Base-by-base conservation (phyloP, 225 moss, liverwort and hornwort species). In the Polytrichum commune region DNA sequence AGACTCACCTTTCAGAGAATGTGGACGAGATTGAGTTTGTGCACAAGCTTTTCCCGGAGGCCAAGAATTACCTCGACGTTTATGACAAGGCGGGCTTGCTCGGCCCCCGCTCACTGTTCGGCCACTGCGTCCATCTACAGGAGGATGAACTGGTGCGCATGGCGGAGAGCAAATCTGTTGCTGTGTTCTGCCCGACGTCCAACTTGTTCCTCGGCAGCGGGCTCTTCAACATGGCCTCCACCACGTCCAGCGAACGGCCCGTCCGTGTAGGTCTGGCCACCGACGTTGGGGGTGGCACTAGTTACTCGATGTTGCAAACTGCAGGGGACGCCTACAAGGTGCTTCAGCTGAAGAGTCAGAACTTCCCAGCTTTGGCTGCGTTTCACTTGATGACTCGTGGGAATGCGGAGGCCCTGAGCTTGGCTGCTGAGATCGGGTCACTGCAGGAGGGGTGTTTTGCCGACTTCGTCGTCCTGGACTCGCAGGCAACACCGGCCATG, bases 331-430 rank as follows among this genome's bases (percentile, higher is more conserved):
- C 81, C 6, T 85, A 85, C 75, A 85, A 85, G 46, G 85, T 85
- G 70, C n/a, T 76, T 64, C 85, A 85, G 71, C 68, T 85, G 1
- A 70, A 79, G 68, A 68, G 61, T 24, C 85, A 85, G 78, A 78
- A 81, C n/a, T 38, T 79, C 8, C 55, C 78, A 5, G 33, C 81
- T 18, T 19, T 68, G 8, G 27, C 53, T 30, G 85, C 85, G 1
- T 85, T 85, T 56, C 75, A 78, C 38, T 81, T 85, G 85, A 85
- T 85, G 81, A 85, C 85, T 8, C 76, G 75, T 6, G 85, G 85
- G 32, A 85, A 85, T 13, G 85, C 81, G 1, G 85, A 69, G 53
- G 78, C 77, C 1, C 8, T 85, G 55, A 79, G 76, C 71, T 75
- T 85, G 81, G 73, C 8, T n/a, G 85, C 62, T 8, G 85, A 85